Base-by-base conservation (phyloP, 108 stramenopile genomes). In the Epipyxis sp. region DNA sequence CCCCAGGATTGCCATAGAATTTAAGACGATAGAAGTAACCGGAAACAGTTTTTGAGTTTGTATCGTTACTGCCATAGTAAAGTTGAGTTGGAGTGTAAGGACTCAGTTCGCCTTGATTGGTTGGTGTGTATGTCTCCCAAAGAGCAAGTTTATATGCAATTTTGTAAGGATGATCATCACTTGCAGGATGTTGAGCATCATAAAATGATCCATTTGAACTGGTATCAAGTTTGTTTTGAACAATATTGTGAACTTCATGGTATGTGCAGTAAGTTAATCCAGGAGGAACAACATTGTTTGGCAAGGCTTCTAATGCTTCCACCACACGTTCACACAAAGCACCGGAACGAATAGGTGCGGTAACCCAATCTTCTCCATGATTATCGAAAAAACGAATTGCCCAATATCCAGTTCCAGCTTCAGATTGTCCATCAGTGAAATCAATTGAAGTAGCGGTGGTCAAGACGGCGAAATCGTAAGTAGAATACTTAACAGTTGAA, bases 341-440 rank as follows among this genome's bases (percentile, higher is more conserved):
- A 72, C 57, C 69, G 2, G 42, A 43, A 59, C 74, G 59, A 67
- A 91, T 81, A 29, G 89, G 82, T n/a, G 69, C 80, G 20, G 90
- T 91, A 29, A 86, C 77, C 82, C 79, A 91, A 69, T 89, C 88
- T 67, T 90, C 89, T 2, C 89, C 90, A 59, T 79, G 84, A 2
- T 80, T 80, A 74, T 91, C 90, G 62, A 78, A 90, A 80, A 91
- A 90, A 58, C 85, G 85, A 76, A 91, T 76, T 16, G 88, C 83
- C 61, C 88, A 91, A 44, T 83, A 78, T 40, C 88, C 90, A 30
- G 82, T 83, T 34, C 6, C 34, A 3, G 34, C 34, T 10, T 65
- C 61, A 32, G 27, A 65, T 10, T 35, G 10, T 6, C 80, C 72
- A 20, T 78, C 86, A 67, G 68, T 79, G 72, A 80, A 41, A 40